phyloP scores from a whole-genome alignment of 257 asterid species.

The Jacaranda copaia region DNA sequence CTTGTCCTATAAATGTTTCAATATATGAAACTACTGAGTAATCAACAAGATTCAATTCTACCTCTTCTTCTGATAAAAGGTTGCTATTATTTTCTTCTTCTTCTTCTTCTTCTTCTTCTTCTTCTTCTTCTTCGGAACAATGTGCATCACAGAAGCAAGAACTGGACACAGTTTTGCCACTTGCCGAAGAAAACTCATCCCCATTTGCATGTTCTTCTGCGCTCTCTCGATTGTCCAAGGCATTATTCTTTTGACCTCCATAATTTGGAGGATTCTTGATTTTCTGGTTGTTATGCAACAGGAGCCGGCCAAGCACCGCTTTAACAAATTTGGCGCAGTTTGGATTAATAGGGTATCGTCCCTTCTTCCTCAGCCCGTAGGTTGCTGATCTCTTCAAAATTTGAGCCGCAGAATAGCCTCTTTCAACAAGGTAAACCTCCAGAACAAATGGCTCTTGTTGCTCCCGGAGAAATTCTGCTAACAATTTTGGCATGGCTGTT shows the following conservation, averaged over 20 bases:
- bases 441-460: constrained; percentile 78
- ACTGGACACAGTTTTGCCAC: constrained; percentile 43
- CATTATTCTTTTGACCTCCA: constrained; percentile 9
- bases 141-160: constrained; percentile 51
- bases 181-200: constrained; percentile 50
- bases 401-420: constrained; percentile 42
- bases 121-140: background rate
- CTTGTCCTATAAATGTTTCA: background rate
- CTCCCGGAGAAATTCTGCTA: constrained; percentile 70
- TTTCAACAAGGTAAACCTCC: constrained; percentile 62
- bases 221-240: background rate
- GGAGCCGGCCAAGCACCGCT: constrained; percentile 45
- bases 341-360: constrained; percentile 34
- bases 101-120: background rate
- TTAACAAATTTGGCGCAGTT: constrained; percentile 55
- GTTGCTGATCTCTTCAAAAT: constrained; percentile 42
- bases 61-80: constrained; percentile 41
- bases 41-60: constrained; percentile 25
- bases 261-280: constrained; percentile 32
- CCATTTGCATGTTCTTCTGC: constrained; percentile 35
- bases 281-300: constrained; percentile 20
- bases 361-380: constrained; percentile 31
- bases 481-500: constrained; percentile 47
- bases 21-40: background rate
- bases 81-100: constrained; percentile 30